Conservation (phyloP, 164 flowering plant genomes). For the Taxillus chinensis region DNA sequence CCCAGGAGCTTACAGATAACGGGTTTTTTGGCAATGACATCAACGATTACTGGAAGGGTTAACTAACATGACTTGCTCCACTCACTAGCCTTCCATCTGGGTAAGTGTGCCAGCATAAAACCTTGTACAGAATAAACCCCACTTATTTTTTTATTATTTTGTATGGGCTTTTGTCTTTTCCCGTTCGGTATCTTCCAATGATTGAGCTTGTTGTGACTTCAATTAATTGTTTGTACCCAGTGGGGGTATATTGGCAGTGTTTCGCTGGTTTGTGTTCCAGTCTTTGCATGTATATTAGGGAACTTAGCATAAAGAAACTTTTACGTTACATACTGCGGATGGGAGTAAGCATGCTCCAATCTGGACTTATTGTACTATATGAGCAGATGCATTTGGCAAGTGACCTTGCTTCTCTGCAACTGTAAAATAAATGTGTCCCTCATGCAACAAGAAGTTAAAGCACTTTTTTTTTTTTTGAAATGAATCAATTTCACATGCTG, state of each 20-base stretch:
- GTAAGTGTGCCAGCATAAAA: slow-evolving; percentile 5
- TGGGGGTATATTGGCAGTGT: too few relatives aligned
- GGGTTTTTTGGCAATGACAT: slow-evolving; percentile 51
- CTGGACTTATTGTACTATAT: too few relatives aligned
- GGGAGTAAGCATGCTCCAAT: too few relatives aligned
- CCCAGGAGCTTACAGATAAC: slow-evolving; percentile 49
- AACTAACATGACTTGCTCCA: slow-evolving; percentile 16
- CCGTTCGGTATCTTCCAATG: background rate
- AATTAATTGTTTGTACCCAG: background rate
- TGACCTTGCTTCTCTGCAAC: too few relatives aligned
- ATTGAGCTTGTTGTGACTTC: slow-evolving; percentile 16
- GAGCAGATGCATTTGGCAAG: too few relatives aligned
- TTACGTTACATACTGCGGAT: too few relatives aligned
- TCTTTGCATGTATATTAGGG: slow-evolving; percentile 18
- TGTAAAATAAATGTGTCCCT: too few relatives aligned
- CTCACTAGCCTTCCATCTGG: slow-evolving; percentile 5
- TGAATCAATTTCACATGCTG: too few relatives aligned
- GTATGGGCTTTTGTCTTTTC: background rate
- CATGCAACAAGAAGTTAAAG: too few relatives aligned
- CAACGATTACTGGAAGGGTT: slow-evolving; percentile 64
- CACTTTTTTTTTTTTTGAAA: too few relatives aligned
- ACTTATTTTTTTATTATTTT: slow-evolving; percentile 6
- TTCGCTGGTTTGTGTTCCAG: background rate
- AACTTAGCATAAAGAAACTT: too few relatives aligned
- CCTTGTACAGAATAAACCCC: slow-evolving; percentile 31